A percentile compares a stretch with the other conserved stretches of the same genome.
phyloP scores from a whole-genome alignment of 306 rosid species.

The Inga laurina region DNA sequence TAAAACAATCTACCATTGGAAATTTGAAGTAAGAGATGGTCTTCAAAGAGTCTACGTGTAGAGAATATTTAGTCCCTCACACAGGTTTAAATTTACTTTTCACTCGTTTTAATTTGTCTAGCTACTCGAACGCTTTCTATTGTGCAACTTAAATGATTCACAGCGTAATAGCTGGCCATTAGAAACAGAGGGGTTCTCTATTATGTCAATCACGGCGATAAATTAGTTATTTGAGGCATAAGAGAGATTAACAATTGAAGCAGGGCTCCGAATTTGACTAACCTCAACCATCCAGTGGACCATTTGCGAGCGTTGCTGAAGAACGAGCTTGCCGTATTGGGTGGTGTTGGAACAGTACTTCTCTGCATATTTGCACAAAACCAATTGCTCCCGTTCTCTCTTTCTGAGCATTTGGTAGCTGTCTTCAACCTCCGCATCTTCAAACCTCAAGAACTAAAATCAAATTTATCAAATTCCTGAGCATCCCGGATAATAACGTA shows the following conservation, averaged over 20 bases:
- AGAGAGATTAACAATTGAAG: background rate
- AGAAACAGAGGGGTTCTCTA: background rate
- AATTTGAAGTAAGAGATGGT: background rate
- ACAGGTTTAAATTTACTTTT: conserved; percentile 21
- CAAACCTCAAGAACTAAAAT: conserved; percentile 53
- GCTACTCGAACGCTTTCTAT: conserved; percentile 23
- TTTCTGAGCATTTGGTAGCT: conserved; percentile 54
- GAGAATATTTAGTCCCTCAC: conserved; percentile 15
- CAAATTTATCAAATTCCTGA: conserved; percentile 2
- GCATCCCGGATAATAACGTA: background rate
- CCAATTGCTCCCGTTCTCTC: conserved; percentile 48
- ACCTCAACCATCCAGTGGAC: conserved; percentile 86
- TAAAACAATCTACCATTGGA: conserved; percentile 9
- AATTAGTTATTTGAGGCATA: background rate
- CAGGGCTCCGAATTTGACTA: conserved; percentile 14
- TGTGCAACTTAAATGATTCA: background rate
- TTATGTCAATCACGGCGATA: background rate
- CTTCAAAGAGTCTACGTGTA: conserved; percentile 7
- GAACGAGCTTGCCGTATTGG: conserved; percentile 58
- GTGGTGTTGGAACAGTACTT: conserved; percentile 41
- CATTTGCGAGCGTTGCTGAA: conserved; percentile 68
- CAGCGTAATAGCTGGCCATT: background rate
- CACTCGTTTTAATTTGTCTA: background rate
- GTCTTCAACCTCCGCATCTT: conserved; percentile 57
- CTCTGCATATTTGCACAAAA: conserved; percentile 40